Percentiles rank a stretch among this genome's conserved stretches.
Conservation (phyloP, 306 rosid species). For the Acacia acuminata region DNA sequence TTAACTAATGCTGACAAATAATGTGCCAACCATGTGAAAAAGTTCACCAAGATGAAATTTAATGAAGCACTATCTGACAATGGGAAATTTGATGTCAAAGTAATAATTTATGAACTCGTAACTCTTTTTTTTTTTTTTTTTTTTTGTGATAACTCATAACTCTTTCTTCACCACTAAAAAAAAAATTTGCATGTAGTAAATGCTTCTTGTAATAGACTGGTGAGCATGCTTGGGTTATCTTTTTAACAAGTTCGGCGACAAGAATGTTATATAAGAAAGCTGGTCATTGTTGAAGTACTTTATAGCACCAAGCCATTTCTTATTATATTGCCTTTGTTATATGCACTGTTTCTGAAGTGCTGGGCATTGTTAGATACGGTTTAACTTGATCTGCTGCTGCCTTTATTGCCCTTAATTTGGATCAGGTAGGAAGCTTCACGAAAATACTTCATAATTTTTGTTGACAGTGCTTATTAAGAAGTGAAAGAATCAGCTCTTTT, state of each 20-base stretch:
- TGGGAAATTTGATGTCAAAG: constrained; percentile 1
- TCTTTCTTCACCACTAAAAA: not conserved
- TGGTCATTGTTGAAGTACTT: not conserved
- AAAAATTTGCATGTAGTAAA: not conserved
- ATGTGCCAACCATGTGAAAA: too few relatives aligned
- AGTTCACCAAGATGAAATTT: too few relatives aligned
- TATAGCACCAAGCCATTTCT: not conserved
- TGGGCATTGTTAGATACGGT: not conserved
- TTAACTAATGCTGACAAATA: too few relatives aligned
- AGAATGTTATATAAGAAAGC: not conserved
- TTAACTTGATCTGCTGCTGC: constrained; percentile 2
- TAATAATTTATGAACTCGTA: not conserved
- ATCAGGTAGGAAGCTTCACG: not conserved
- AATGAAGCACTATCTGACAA: too few relatives aligned
- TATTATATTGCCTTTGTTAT: not conserved
- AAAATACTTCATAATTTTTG: not conserved
- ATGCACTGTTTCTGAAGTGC: not conserved
- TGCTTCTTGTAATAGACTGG: not conserved
- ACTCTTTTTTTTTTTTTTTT: too few relatives aligned
- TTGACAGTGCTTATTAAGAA: not conserved
- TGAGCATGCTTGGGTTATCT: not conserved
- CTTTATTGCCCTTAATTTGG: not conserved
- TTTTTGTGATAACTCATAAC: not conserved
- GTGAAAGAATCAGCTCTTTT: not conserved
- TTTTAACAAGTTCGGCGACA: not conserved